A percentile compares a stretch with the other conserved stretches of the same genome.
Conservation (phyloP, 495 filamentous ascomycete genomes). For the Daldinia bambusicola region DNA sequence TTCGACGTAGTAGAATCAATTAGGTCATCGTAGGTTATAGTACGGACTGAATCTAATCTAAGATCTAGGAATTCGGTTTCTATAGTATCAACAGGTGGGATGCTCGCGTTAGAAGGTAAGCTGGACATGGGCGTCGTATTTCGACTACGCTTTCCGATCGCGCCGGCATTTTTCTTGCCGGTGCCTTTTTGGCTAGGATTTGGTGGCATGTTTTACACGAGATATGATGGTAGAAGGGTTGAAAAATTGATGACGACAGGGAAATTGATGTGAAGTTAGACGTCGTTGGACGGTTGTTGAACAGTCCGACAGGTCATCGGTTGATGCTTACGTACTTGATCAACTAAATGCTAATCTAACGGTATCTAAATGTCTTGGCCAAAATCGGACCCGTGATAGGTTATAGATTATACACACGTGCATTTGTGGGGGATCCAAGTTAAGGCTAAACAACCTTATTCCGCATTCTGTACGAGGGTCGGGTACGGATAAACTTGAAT, state of each 20-base stretch:
- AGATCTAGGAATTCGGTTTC: constrained; percentile 74
- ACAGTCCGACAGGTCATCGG: not conserved
- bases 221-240: constrained; percentile 62
- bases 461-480: not conserved
- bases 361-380: constrained; percentile 7
- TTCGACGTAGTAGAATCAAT: constrained; percentile 71
- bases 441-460: not conserved
- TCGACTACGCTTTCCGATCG: constrained; percentile 79
- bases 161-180: constrained; percentile 74
- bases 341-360: not conserved
- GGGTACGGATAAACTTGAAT: not conserved
- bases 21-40: constrained; percentile 75
- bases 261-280: constrained; percentile 5
- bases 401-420: not conserved
- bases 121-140: constrained; percentile 84
- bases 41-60: constrained; percentile 58
- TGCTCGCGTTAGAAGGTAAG: constrained; percentile 58
- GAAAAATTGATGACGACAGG: constrained; percentile 60
- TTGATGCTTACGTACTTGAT: constrained; percentile 1
- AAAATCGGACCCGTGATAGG: constrained; percentile 6
- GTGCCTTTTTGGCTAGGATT: constrained; percentile 74
- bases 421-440: not conserved
- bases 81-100: constrained; percentile 65
- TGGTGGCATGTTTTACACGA: constrained; percentile 63
- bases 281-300: not conserved